Evolutionary conservation across 768 basidiomycete species (phyloP).

Genomic region (Mycena capillaripes): DNA sequence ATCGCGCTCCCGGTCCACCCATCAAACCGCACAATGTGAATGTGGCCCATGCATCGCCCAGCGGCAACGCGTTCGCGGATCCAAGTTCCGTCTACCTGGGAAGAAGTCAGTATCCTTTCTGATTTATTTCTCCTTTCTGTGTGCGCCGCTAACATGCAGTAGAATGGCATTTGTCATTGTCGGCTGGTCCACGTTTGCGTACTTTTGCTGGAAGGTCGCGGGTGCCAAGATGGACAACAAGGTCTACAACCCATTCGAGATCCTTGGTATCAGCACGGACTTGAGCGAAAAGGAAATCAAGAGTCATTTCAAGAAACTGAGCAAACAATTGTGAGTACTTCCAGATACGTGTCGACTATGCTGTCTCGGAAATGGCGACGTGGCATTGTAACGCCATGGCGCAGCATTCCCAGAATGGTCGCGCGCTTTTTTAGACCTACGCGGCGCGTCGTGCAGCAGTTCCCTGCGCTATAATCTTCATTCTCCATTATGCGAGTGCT

Average conservation of each 20-base stretch:
- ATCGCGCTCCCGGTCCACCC: conserved; percentile 47
- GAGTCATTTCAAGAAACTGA: conserved; percentile 93
- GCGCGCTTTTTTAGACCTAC: not conserved
- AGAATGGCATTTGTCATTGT: conserved; percentile 73
- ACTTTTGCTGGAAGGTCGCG: conserved; percentile 76
- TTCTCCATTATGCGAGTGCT: not conserved
- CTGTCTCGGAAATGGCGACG: conserved; percentile 15
- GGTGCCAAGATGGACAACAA: conserved; percentile 71
- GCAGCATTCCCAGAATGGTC: conserved; percentile 1
- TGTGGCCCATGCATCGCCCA: conserved; percentile 75
- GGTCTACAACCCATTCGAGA: conserved; percentile 95
- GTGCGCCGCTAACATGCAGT: conserved; percentile 20
- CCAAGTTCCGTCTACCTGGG: conserved; percentile 62
- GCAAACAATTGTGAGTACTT: conserved; percentile 80
- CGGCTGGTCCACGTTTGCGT: conserved; percentile 83
- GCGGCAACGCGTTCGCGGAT: conserved; percentile 60
- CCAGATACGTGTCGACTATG: conserved; percentile 25
- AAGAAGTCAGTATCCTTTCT: conserved; percentile 62
- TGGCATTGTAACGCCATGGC: conserved; percentile 1
- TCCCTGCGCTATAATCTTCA: not conserved
- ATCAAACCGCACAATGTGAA: conserved; percentile 64
- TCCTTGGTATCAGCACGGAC: conserved; percentile 85
- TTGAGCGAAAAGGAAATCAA: conserved; percentile 92
- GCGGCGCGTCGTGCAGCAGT: not conserved
- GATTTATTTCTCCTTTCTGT: not conserved